Evolutionary conservation across 139 green algal species (phyloP).

Genomic region (Picochlorum sp.): DNA sequence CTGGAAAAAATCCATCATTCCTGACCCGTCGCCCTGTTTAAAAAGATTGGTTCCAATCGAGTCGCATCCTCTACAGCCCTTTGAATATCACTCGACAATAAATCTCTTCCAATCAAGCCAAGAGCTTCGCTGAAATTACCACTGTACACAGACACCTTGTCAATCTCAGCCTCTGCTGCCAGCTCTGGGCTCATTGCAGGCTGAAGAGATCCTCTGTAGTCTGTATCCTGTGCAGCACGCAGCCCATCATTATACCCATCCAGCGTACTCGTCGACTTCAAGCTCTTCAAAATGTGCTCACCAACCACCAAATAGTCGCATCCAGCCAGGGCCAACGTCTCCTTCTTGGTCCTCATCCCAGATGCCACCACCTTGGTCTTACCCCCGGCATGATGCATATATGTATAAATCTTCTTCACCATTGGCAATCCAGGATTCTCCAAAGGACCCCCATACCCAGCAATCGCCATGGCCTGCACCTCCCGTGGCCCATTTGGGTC

Average conservation of each 20-base stretch:
- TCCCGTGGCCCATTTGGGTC: slow-evolving; percentile 41
- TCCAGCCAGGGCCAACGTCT: slow-evolving; percentile 65
- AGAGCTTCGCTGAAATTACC: slow-evolving; percentile 30
- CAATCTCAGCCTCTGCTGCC: slow-evolving; percentile 15
- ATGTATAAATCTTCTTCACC: slow-evolving; percentile 63
- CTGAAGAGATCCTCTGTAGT: background rate
- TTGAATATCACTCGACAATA: slow-evolving; percentile 36
- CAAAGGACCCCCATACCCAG: slow-evolving; percentile 25
- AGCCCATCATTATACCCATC: slow-evolving; percentile 63
- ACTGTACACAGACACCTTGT: slow-evolving; percentile 9
- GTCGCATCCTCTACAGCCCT: slow-evolving; percentile 37
- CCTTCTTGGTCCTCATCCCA: slow-evolving; percentile 59
- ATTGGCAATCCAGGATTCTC: slow-evolving; percentile 60
- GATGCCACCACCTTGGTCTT: slow-evolving; percentile 72
- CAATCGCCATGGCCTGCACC: slow-evolving; percentile 16
- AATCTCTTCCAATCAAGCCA: slow-evolving; percentile 28
- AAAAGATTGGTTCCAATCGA: slow-evolving; percentile 41
- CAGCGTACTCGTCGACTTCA: slow-evolving; percentile 39
- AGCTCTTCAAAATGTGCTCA: slow-evolving; percentile 36
- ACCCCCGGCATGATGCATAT: slow-evolving; percentile 51
- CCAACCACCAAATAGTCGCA: slow-evolving; percentile 65
- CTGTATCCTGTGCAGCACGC: background rate
- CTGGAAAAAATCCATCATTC: background rate
- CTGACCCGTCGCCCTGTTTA: slow-evolving; percentile 26
- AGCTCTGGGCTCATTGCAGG: slow-evolving; percentile 9